Evolutionary conservation across 75 land plant species (phyloP).

Genomic region (Picea sitchensis): DNA sequence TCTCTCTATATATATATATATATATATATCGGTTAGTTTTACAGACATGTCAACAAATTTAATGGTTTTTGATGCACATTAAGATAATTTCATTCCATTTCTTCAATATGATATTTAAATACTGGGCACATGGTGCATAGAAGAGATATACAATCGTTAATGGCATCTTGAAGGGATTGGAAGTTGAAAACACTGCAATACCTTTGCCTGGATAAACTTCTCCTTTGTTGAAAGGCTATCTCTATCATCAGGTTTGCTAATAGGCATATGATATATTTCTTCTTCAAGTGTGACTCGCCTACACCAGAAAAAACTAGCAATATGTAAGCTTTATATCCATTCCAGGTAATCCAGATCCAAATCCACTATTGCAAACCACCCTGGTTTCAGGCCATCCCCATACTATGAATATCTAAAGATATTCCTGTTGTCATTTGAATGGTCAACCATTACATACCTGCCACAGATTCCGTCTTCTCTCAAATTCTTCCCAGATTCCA

Average conservation of each 20-base stretch:
- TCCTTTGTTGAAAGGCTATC: slow-evolving; percentile 77
- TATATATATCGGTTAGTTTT: no score
- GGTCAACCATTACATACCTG: slow-evolving; percentile 23
- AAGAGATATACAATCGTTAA: background rate
- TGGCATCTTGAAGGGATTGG: background rate
- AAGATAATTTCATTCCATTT: no score
- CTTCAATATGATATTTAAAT: background rate
- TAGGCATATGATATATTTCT: slow-evolving; percentile 13
- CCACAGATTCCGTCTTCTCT: slow-evolving; percentile 25
- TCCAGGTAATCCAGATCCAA: background rate
- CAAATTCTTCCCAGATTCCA: slow-evolving; percentile 43
- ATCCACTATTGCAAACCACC: background rate
- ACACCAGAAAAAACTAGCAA: slow-evolving; percentile 14
- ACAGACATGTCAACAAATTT: no score
- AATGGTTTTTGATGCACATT: no score
- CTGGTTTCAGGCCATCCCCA: background rate
- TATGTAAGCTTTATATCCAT: background rate
- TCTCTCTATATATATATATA: no score
- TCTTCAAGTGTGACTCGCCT: slow-evolving; percentile 30
- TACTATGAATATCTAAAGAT: background rate
- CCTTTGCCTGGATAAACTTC: slow-evolving; percentile 73
- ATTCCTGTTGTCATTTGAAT: background rate
- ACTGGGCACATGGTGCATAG: background rate
- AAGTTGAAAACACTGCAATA: slow-evolving; percentile 1
- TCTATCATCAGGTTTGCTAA: slow-evolving; percentile 61